Evolutionary conservation across 73 alveolate genomes (phyloP), one percentile per base, ranked within the genome.

Genomic region (Paramecium biaurelia): DNA sequence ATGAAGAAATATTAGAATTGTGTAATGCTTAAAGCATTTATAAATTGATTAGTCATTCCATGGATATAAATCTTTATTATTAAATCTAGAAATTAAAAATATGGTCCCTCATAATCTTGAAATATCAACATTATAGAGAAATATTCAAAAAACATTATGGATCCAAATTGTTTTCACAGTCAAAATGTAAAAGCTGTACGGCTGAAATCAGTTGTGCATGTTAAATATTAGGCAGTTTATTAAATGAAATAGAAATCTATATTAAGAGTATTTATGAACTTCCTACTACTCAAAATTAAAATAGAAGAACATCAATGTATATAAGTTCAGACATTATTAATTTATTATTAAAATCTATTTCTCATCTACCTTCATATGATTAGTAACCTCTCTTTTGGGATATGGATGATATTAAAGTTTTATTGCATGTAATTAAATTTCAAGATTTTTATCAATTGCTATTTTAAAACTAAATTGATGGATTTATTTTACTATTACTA

Each of bases 151-250:
- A 41, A 24, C 42, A 79, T 43, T 79, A 79, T 42, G 56, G 45
- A 23, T 21, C 70, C 14, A 23, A n/a, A 43, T 24, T 79, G 6
- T 79, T 79, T 79, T 30, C 76, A 6, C 10, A 21, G 7, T 30
- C 35, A 41, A 43, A 43, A 43, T 79, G 90, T 24, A 79, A 34
- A 45, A 43, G 90, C 18, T 79, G 90, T 34, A 43, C 90, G 10
- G 90, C 90, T 43, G 90, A 79, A 79, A 38, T 72, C 18, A 23
- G 42, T 11, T 79, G 90, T 23, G 70, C 74, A 24, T 79, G 90
- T 15, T 58, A 38, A 23, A 79, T 43, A 47, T 42, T 79, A 26
- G 8, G 2, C 4, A 43, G 12, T 14, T 30, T 79, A 5, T 42
- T 43, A 23, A 1, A 32, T 14, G 45, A 79, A 24, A 79, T 79